Percentiles rank a stretch among this genome's conserved stretches.
phyloP scores from a whole-genome alignment of 1,139 yeast species.

The Hyphopichia burtonii region DNA sequence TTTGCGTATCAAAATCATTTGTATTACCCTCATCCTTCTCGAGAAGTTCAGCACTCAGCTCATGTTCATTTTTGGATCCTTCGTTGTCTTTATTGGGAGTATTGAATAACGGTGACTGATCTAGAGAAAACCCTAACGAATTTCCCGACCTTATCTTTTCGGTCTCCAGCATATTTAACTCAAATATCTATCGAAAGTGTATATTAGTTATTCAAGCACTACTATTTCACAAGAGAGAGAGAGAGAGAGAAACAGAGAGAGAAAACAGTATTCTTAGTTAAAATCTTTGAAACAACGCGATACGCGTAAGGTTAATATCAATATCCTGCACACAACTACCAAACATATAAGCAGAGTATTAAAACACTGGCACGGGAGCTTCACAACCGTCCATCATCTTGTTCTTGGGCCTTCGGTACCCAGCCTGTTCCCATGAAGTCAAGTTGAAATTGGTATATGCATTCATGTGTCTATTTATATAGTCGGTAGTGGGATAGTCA shows the following conservation, averaged over 20 bases:
- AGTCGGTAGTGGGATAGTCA: conserved; percentile 25
- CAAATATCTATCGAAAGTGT: background rate
- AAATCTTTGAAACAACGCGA: background rate
- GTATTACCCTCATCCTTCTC: too few species aligned
- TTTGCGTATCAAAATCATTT: background rate
- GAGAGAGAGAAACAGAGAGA: background rate
- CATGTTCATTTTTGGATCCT: too few species aligned
- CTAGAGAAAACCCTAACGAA: background rate
- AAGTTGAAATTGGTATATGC: conserved; percentile 24
- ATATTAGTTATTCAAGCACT: background rate
- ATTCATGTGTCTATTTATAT: conserved; percentile 21
- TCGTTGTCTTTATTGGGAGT: background rate
- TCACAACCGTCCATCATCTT: conserved; percentile 16
- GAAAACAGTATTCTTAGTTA: too few species aligned
- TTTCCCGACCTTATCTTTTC: background rate
- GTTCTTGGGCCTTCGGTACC: conserved; percentile 23
- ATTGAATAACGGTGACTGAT: background rate
- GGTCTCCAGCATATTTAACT: background rate
- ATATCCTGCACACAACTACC: background rate
- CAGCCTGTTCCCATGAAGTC: conserved; percentile 27
- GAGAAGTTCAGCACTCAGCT: too few species aligned
- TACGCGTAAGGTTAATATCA: background rate
- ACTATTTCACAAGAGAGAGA: background rate
- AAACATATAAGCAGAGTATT: background rate
- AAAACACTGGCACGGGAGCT: background rate